These are phyloP conservation scores for Ramalina peruviana DNA, from an alignment of 495 filamentous ascomycete species.

Conservation along the genomic window DNA sequence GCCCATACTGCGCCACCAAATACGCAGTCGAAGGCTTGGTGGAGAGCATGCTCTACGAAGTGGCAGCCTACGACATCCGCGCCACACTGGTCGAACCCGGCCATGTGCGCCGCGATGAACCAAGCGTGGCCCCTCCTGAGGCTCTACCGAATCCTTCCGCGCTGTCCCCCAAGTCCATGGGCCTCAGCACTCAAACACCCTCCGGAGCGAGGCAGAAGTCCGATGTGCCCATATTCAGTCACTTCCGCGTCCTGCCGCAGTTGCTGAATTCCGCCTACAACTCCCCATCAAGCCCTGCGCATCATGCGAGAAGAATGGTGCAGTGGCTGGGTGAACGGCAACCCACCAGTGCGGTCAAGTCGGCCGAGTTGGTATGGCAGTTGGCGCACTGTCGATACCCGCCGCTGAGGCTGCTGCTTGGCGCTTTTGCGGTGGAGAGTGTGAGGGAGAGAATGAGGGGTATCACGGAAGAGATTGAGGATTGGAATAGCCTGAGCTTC, in stretches of 20 bases:
- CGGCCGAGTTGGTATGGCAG: slow-evolving; percentile 94
- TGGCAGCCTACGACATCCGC: slow-evolving; percentile 82
- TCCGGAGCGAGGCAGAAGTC: neutral
- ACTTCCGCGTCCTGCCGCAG: slow-evolving; percentile 52
- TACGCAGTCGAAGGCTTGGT: slow-evolving; percentile 92
- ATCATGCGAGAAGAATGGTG: slow-evolving; percentile 86
- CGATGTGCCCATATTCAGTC: slow-evolving; percentile 60
- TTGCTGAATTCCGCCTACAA: slow-evolving; percentile 76
- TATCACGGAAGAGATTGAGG: slow-evolving; percentile 89
- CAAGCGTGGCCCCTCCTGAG: slow-evolving; percentile 2
- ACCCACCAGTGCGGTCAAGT: slow-evolving; percentile 83
- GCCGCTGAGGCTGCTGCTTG: slow-evolving; percentile 69
- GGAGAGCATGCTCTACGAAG: slow-evolving; percentile 90
- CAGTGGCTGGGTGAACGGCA: slow-evolving; percentile 88
- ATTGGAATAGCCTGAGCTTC: slow-evolving; percentile 72
- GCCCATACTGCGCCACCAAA: slow-evolving; percentile 91
- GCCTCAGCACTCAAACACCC: slow-evolving; percentile 27
- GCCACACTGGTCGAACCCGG: slow-evolving; percentile 87
- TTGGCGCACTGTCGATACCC: slow-evolving; percentile 85
- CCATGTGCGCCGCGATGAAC: slow-evolving; percentile 66
- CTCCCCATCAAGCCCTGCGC: slow-evolving; percentile 58
- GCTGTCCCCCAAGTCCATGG: slow-evolving; percentile 17
- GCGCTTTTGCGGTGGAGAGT: slow-evolving; percentile 89
- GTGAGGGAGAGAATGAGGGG: slow-evolving; percentile 77
- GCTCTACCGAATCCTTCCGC: neutral